Percentiles rank a stretch among this genome's conserved stretches.
phyloP scores from a whole-genome alignment of 306 rosid species.

The Pachyrhizus erosus region DNA sequence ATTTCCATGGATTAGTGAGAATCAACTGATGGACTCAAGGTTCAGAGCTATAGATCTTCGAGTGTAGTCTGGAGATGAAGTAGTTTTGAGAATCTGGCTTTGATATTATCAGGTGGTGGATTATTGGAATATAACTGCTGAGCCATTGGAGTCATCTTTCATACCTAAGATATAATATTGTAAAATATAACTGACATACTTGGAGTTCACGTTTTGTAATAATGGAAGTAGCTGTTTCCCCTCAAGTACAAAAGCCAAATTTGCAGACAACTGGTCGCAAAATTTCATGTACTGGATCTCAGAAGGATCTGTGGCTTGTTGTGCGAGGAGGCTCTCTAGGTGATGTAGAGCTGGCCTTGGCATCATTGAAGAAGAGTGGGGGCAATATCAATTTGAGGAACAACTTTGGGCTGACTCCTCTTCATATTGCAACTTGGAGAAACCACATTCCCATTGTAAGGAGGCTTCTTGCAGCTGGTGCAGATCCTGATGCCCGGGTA shows the following conservation, averaged over 20 bases:
- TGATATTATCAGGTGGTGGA: conserved; percentile 29
- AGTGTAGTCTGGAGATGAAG: conserved; percentile 22
- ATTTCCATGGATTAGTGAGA: conserved; percentile 48
- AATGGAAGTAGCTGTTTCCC: conserved; percentile 65
- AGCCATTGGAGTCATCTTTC: conserved; percentile 32
- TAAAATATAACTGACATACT: conserved; percentile 20
- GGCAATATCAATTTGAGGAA: conserved; percentile 79
- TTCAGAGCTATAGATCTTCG: conserved; percentile 27
- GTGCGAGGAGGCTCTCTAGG: conserved; percentile 80
- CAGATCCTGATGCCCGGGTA: conserved; percentile 95
- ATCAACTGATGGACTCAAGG: conserved; percentile 40
- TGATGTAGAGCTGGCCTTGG: conserved; percentile 76
- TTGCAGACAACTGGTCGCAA: conserved; percentile 59
- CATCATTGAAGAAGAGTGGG: conserved; percentile 77
- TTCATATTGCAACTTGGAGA: conserved; percentile 95
- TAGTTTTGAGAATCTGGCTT: conserved; percentile 38
- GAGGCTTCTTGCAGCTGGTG: conserved; percentile 95
- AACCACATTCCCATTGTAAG: conserved; percentile 86
- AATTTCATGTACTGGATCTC: conserved; percentile 45
- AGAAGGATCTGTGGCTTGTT: conserved; percentile 72
- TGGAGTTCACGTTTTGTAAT: conserved; percentile 26
- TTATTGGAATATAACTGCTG: conserved; percentile 16
- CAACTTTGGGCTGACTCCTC: conserved; percentile 79
- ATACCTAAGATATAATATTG: conserved; percentile 30
- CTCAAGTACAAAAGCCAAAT: conserved; percentile 69